Conservation (phyloP, 345 rosid species). For the Crucihimalaya himalaica region DNA sequence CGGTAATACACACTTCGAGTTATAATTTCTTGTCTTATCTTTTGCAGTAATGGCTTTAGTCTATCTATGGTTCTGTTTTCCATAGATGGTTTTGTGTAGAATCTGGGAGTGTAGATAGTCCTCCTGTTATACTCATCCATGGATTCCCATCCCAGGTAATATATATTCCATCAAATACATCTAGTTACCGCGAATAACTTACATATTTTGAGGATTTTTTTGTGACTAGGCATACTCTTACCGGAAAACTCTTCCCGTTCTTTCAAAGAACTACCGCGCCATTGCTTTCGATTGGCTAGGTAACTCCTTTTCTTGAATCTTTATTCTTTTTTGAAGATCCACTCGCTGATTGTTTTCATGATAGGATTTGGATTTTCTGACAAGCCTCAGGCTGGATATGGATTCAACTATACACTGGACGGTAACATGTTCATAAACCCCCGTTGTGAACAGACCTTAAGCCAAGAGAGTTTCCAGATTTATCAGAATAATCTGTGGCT, state of each 20-base stretch:
- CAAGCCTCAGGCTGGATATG: constrained; percentile 92
- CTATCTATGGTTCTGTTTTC: constrained; percentile 53
- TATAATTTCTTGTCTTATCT: neutral
- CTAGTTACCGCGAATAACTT: neutral
- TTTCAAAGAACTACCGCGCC: constrained; percentile 72
- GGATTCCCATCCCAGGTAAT: constrained; percentile 94
- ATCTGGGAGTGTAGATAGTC: constrained; percentile 62
- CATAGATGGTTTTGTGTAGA: constrained; percentile 95
- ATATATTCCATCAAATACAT: neutral
- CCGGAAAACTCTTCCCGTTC: constrained; percentile 73
- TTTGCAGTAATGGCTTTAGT: constrained; percentile 6
- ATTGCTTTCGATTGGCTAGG: constrained; percentile 95
- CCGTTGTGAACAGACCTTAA: neutral
- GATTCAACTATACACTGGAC: constrained; percentile 78
- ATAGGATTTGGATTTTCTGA: constrained; percentile 98
- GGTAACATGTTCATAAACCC: constrained; percentile 50
- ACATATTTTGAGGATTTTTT: neutral
- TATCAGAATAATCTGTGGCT: neutral
- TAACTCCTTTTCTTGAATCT: constrained; percentile 18
- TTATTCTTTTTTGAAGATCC: neutral
- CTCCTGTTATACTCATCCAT: constrained; percentile 70
- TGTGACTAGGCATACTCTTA: constrained; percentile 77
- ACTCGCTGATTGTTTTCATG: neutral
- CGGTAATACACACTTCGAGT: constrained; percentile 44
- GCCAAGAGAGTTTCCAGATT: neutral